These are phyloP conservation scores for Rhazya stricta DNA, from an alignment of 257 asterid species.

Conservation along the genomic window DNA sequence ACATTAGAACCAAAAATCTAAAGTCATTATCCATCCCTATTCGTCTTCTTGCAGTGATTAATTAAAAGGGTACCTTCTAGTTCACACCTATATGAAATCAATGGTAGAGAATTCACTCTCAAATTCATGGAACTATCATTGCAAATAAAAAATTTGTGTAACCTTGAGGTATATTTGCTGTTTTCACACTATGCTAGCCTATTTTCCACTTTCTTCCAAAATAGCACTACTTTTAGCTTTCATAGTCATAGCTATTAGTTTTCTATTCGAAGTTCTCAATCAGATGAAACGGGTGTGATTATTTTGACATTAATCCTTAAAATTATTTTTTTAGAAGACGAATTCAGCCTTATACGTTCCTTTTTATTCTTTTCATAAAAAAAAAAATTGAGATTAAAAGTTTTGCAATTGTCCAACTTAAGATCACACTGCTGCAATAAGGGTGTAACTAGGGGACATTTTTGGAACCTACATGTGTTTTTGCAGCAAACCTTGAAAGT, in stretches of 20 bases:
- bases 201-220: not conserved
- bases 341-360: too few species aligned
- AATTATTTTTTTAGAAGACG: too few species aligned
- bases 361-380: too few species aligned
- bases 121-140: conserved; percentile 32
- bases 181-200: conserved; percentile 20
- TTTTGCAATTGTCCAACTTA: too few species aligned
- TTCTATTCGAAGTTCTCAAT: not conserved
- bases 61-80: conserved; percentile 11
- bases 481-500: not conserved
- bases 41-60: conserved; percentile 14
- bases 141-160: conserved; percentile 22
- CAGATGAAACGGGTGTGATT: too few species aligned
- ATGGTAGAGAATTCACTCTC: conserved; percentile 7
- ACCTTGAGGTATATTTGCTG: conserved; percentile 14
- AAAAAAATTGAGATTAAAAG: too few species aligned
- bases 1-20: conserved; percentile 28
- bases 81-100: conserved; percentile 23
- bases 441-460: too few species aligned
- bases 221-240: not conserved
- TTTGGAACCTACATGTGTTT: too few species aligned
- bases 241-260: too few species aligned
- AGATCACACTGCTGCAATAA: too few species aligned
- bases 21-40: conserved; percentile 40
- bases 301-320: too few species aligned